Base-by-base conservation (phyloP, 192 early-diverging fungal species). In the Coemansia asiatica region DNA sequence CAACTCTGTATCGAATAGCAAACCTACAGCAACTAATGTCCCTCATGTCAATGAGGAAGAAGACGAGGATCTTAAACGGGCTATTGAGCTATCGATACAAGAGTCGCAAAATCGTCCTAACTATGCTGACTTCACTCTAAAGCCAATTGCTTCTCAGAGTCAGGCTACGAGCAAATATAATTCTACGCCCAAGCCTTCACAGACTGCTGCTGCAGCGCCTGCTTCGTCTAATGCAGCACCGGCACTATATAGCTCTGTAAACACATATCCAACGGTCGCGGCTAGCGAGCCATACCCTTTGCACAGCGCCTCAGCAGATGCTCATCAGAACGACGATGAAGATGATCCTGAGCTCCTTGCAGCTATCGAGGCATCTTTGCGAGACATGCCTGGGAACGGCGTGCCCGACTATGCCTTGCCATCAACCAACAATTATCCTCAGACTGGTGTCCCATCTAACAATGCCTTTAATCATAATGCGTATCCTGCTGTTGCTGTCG, bases 71-170 rank as follows among this genome's bases (percentile, higher is more conserved):
- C 67, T 99, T 48, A 92, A 89, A 72, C 89, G 86, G 23, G 97
- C 97, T 1, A 99, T 99, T 68, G 94, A 92, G 59, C 83, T 92
- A 12, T 97, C 95, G 0, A 74, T 99, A 22, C 88, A 93, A 86
- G 64, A 82, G 58, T 60, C 84, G 60, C 60, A 89, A 80, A 63
- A 75, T 6, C 61, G 67, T 49, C 74, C 67, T 48, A 72, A 77
- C 61, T 79, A 78, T 18, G 72, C 75, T 9, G 75, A 75, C 25
- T 80, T 74, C 26, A 77, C 72, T 23, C 68, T 70, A 18, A 26
- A 46, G 59, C 56, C 58, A 29, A 35, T 38, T 31, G 46, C 33
- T 13, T 54, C 53, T 44, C 40, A 44, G 40, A 15, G 40, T 13
- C 40, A 44, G 40, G 40, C 40, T 15, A 13, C 40, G 40, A 44